Evolutionary conservation across 805 yeast species (phyloP).

Genomic region (Metschnikowia koreensis): DNA sequence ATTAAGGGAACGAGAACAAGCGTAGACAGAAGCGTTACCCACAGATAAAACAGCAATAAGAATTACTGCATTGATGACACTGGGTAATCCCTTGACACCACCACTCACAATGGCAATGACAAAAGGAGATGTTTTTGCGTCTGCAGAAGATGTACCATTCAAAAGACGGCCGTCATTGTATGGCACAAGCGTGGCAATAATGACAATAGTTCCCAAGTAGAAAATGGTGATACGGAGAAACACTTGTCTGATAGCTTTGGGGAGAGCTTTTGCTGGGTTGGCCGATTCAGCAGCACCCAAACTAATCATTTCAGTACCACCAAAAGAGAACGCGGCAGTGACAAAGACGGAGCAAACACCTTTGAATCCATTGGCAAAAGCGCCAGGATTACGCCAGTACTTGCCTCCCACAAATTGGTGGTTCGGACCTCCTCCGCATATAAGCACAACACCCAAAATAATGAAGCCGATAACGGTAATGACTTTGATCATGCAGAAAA

Average conservation of each 20-base stretch:
- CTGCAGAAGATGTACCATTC: slow-evolving; percentile 26
- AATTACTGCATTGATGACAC: slow-evolving; percentile 42
- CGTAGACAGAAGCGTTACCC: slow-evolving; percentile 44
- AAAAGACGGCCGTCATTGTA: slow-evolving; percentile 21
- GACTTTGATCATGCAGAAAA: slow-evolving; percentile 64
- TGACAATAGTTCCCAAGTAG: slow-evolving; percentile 39
- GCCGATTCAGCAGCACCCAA: slow-evolving; percentile 37
- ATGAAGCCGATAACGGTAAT: slow-evolving; percentile 59
- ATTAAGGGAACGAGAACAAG: slow-evolving; percentile 40
- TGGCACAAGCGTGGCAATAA: slow-evolving; percentile 42
- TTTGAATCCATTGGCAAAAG: slow-evolving; percentile 36
- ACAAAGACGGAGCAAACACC: slow-evolving; percentile 41
- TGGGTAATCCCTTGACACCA: slow-evolving; percentile 41
- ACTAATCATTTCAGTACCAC: slow-evolving; percentile 43
- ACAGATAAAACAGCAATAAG: slow-evolving; percentile 40
- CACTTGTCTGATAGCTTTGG: slow-evolving; percentile 43
- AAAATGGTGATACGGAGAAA: slow-evolving; percentile 42
- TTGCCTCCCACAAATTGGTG: slow-evolving; percentile 39
- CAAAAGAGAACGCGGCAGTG: slow-evolving; percentile 42
- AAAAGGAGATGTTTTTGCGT: slow-evolving; percentile 41
- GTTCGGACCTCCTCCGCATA: slow-evolving; percentile 47
- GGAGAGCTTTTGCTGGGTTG: slow-evolving; percentile 40
- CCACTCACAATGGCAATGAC: slow-evolving; percentile 43
- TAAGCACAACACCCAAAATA: slow-evolving; percentile 52
- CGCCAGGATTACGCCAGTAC: slow-evolving; percentile 38